Percentiles rank a stretch among this genome's conserved stretches.
These are phyloP conservation scores for Pseudovirgaria hyperparasitica DNA, from an alignment of 2,329 filamentous ascomycete genomes.

Conservation along the genomic window DNA sequence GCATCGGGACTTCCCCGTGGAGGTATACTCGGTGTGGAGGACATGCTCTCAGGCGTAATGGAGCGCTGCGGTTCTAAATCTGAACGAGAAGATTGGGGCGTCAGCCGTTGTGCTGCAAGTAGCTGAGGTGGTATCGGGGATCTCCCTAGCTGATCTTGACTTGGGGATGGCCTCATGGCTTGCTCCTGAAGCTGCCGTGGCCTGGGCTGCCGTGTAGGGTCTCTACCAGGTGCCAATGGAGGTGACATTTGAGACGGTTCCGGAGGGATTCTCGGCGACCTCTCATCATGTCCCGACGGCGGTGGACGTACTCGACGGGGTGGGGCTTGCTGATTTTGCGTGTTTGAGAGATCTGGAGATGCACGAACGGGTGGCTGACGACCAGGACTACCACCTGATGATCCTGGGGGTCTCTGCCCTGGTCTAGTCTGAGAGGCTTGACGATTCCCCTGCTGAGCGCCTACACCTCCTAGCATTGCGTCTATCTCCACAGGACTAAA, in stretches of 20 bases:
- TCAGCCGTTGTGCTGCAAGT: slow-evolving; percentile 22
- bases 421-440: slow-evolving; percentile 12
- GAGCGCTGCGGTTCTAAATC: slow-evolving; percentile 19
- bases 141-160: slow-evolving; percentile 17
- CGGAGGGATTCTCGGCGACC: slow-evolving; percentile 5
- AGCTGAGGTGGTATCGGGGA: slow-evolving; percentile 11
- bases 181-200: slow-evolving; percentile 22
- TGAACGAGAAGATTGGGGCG: slow-evolving; percentile 26
- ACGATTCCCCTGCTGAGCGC: slow-evolving; percentile 7
- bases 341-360: slow-evolving; percentile 8
- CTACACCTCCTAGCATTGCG: slow-evolving; percentile 48
- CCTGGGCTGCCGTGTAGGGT: slow-evolving; percentile 10
- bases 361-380: neutral
- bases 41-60: slow-evolving; percentile 17
- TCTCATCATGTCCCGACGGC: slow-evolving; percentile 11
- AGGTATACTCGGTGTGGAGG: slow-evolving; percentile 11
- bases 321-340: slow-evolving; percentile 3
- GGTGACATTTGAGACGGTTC: slow-evolving; percentile 7
- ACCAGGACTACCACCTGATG: too few species aligned
- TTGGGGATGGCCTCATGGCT: slow-evolving; percentile 19
- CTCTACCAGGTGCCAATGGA: slow-evolving; percentile 5
- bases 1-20: slow-evolving; percentile 12
- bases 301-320: slow-evolving; percentile 7
- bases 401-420: slow-evolving; percentile 2
- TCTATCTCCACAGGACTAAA: slow-evolving; percentile 74